A percentile compares a stretch with the other conserved stretches of the same genome.
Conservation (phyloP, 2,329 filamentous ascomycete species). For the Fusarium circinatum region DNA sequence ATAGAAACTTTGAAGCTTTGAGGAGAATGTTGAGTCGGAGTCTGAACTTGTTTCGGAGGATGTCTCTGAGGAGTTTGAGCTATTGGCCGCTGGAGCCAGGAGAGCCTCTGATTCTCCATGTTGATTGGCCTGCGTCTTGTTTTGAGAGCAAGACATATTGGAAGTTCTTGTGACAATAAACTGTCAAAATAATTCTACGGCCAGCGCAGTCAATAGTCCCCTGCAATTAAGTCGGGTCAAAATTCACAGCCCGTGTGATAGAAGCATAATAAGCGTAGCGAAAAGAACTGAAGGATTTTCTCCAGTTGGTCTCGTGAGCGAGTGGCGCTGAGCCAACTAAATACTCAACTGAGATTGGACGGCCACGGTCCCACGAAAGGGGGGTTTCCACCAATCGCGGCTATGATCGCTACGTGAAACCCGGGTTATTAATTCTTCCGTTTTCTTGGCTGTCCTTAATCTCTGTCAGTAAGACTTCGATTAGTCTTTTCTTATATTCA, state of each 20-base stretch:
- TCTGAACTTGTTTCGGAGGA: background rate
- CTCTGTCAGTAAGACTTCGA: accelerated
- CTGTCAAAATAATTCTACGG: background rate
- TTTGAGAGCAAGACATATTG: conserved; percentile 18
- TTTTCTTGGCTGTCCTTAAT: background rate
- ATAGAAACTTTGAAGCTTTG: conserved; percentile 54
- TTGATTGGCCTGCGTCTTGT: background rate
- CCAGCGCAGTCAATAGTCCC: background rate
- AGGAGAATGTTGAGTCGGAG: background rate
- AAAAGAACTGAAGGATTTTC: background rate
- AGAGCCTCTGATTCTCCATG: background rate
- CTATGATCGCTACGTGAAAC: background rate
- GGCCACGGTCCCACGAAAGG: background rate
- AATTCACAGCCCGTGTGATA: background rate
- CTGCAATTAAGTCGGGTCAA: accelerated
- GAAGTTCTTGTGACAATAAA: accelerated
- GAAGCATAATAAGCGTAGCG: background rate
- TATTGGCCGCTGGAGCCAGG: background rate
- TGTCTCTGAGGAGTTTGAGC: background rate
- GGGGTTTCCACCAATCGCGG: conserved; percentile 7
- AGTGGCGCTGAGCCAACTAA: background rate
- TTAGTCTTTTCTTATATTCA: no score
- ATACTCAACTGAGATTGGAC: conserved; percentile 5
- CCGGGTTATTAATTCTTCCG: conserved; percentile 1
- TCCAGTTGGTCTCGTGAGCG: background rate